Conservation (phyloP, 2,329 filamentous ascomycete species). For the Alternaria arborescens region DNA sequence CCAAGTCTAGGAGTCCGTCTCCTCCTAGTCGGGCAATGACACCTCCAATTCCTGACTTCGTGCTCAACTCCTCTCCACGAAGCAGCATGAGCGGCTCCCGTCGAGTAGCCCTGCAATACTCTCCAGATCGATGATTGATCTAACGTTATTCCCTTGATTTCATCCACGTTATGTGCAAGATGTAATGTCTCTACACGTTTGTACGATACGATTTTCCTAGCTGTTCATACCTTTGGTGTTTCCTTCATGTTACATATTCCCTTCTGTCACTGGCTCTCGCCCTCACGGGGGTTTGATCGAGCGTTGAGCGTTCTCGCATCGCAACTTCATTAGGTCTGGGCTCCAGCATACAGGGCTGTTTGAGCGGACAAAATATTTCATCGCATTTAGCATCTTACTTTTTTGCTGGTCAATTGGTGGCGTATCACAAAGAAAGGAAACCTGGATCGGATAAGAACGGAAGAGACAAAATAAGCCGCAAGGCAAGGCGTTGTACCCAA, state of each 20-base stretch:
- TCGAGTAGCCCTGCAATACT: slow-evolving; percentile 40
- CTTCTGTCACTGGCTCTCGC: slow-evolving; percentile 25
- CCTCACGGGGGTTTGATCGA: slow-evolving; percentile 25
- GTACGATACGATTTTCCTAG: slow-evolving; percentile 19
- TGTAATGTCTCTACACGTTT: slow-evolving; percentile 14
- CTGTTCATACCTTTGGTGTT: slow-evolving; percentile 1
- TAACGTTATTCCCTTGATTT: slow-evolving; percentile 2
- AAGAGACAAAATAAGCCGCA: background rate
- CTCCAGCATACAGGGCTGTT: slow-evolving; percentile 20
- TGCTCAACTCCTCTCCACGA: slow-evolving; percentile 52
- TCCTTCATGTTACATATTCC: slow-evolving; percentile 5
- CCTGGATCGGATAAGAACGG: background rate
- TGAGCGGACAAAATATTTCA: slow-evolving; percentile 7
- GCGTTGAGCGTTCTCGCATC: slow-evolving; percentile 22
- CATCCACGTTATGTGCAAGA: slow-evolving; percentile 5
- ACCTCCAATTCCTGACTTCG: slow-evolving; percentile 55
- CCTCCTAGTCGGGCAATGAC: slow-evolving; percentile 52
- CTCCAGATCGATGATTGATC: slow-evolving; percentile 28
- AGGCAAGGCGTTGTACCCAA: slow-evolving; percentile 5
- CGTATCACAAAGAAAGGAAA: background rate
- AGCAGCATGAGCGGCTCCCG: slow-evolving; percentile 47
- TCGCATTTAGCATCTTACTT: slow-evolving; percentile 7
- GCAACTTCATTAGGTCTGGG: slow-evolving; percentile 7
- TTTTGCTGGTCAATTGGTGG: slow-evolving; percentile 2
- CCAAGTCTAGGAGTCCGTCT: slow-evolving; percentile 41